phyloP scores from a whole-genome alignment of 2,329 filamentous ascomycete species.

The Rhynchosporium agropyri region DNA sequence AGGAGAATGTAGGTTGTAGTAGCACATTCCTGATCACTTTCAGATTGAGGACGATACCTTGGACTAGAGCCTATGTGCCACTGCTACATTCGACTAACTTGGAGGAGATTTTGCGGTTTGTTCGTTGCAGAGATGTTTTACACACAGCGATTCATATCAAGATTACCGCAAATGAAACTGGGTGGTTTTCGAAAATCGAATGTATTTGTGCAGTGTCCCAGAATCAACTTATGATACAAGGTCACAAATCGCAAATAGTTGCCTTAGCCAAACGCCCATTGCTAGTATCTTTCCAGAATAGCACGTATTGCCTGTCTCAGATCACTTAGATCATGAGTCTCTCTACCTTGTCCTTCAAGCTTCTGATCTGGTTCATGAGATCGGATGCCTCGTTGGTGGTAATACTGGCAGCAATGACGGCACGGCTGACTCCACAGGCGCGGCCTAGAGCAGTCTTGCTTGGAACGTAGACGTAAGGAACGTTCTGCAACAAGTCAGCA shows the following conservation, averaged over 20 bases:
- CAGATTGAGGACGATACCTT: too few species aligned
- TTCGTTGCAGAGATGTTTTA: too few species aligned
- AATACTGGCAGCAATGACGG: constrained; percentile 86
- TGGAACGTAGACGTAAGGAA: constrained; percentile 72
- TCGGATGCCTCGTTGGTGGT: constrained; percentile 92
- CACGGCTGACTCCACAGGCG: constrained; percentile 84
- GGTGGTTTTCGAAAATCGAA: not conserved
- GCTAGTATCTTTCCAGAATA: constrained; percentile 17
- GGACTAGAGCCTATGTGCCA: too few species aligned
- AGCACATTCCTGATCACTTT: too few species aligned
- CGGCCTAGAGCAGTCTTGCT: constrained; percentile 84
- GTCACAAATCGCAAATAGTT: constrained; percentile 14
- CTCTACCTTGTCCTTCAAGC: constrained; percentile 94
- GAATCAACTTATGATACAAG: constrained; percentile 7
- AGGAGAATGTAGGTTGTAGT: too few species aligned
- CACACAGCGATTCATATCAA: too few species aligned
- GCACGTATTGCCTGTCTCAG: constrained; percentile 3
- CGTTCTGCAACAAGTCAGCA: constrained; percentile 52
- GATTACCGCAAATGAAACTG: too few species aligned
- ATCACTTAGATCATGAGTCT: constrained; percentile 80
- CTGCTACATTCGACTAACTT: too few species aligned
- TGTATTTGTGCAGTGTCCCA: constrained; percentile 9
- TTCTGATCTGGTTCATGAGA: constrained; percentile 82
- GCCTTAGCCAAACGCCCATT: constrained; percentile 29
- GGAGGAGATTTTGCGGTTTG: too few species aligned